phyloP scores from a whole-genome alignment of 2,329 filamentous ascomycete genomes.

The Monosporascus sp. region DNA sequence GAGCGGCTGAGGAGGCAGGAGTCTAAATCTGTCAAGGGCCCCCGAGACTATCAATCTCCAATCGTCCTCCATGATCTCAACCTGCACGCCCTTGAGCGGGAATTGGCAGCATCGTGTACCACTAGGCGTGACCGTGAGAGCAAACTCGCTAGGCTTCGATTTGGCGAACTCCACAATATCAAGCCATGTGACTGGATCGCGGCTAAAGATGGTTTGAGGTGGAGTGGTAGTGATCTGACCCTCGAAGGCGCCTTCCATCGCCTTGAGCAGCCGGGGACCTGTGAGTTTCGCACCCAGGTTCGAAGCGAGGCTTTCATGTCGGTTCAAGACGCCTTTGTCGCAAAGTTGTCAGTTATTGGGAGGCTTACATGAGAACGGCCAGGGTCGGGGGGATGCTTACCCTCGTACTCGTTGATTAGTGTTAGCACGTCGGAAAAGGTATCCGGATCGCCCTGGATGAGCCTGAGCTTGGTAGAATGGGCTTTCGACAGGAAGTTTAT shows the following conservation, averaged over 20 bases:
- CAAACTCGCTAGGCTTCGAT: constrained; percentile 73
- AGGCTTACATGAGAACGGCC: constrained; percentile 1
- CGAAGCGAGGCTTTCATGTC: constrained; percentile 81
- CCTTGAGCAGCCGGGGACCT: constrained; percentile 76
- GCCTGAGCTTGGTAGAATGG: constrained; percentile 38
- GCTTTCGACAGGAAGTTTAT: constrained; percentile 52
- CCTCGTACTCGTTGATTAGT: constrained; percentile 74
- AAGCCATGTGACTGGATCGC: constrained; percentile 64
- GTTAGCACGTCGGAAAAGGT: constrained; percentile 69
- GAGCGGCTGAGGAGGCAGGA: constrained; percentile 75
- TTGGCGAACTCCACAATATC: constrained; percentile 83
- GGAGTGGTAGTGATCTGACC: constrained; percentile 59
- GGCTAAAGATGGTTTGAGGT: constrained; percentile 53
- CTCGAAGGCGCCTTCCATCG: constrained; percentile 82
- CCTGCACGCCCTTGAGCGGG: constrained; percentile 71
- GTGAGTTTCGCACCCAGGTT: constrained; percentile 80
- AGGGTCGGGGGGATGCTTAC: constrained; percentile 26
- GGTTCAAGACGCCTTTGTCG: constrained; percentile 65
- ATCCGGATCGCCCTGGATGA: constrained; percentile 55
- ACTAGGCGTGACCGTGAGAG: constrained; percentile 62
- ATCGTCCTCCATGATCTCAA: constrained; percentile 85
- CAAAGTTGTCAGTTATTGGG: constrained; percentile 12
- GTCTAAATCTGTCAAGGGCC: constrained; percentile 65
- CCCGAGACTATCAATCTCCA: constrained; percentile 80
- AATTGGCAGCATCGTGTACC: constrained; percentile 74